Base-by-base conservation (phyloP, 2,329 filamentous ascomycete species). In the Fusarium oligoseptatum region DNA sequence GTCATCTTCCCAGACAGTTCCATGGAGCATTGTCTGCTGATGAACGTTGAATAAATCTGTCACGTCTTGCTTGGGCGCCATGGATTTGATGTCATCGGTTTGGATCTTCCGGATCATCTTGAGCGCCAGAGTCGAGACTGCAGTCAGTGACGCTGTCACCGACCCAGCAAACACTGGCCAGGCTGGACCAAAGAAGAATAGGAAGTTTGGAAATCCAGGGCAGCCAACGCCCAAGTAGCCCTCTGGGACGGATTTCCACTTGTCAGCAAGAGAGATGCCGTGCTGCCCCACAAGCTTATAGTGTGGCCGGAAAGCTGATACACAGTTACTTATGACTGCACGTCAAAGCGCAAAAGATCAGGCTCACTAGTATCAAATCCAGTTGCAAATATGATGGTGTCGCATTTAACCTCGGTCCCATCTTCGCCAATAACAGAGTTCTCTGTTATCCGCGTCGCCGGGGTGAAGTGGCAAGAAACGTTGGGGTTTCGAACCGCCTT, bases 21-120 rank as follows among this genome's bases (percentile, higher is more conserved):
- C 52, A 20, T 56, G 52, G 8, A 56, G 10, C 52, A 56, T 56
- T 56, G 52, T 56, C 27, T 56, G 52, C 52, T 56, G 52, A 56
- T 56, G 52, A 15, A 56, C 14, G 9, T 56, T 56, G 52, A 56
- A 56, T 36, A 15, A 27, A 56, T 56, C 52, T n/a, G 52, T 56
- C 8, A 34, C 52, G 32, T 56, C 52, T 3, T 56, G 52, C 32
- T 27, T 32, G 2, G 52, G 52, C 14, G 52, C 52, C 11, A 56
- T 56, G 9, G 52, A 56, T 15, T 17, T 17, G 39, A 43, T 43
- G n/a, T 43, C 39, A 11, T 43, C 39, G 15, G 39, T 43, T 17
- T 43, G 39, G 20, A 43, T 43, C 39, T 43, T 43, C n/a, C 39
- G 39, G 20, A 43, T 43, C n/a, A 43, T 15, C 39, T 43, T 43